Base-by-base conservation (phyloP, 306 rosid species). In the Corylus avellana region DNA sequence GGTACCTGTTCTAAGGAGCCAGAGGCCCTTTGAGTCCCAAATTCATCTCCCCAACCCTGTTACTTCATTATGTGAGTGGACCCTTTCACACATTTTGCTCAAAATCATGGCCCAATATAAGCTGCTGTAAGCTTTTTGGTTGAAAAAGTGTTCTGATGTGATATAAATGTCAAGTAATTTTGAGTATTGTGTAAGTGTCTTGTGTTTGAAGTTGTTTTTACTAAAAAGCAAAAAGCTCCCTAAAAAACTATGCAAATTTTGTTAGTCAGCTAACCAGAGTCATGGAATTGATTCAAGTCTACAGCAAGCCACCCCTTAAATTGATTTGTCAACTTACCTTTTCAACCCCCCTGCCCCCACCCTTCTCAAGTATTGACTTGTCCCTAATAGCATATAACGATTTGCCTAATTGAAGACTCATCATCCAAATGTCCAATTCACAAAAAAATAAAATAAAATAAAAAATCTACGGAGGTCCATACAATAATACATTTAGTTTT, bases 291-390 rank as follows among this genome's bases (percentile, higher is more conserved):
- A 39, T 39, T 37, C 48, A 8, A 32, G 47, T 16, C 49, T 67
- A 22, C 72, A 12, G 53, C 44, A 80, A 56, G n/a, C 35, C 46
- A 77, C 69, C 61, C 49, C 64, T 78, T 73, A 50, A 58, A 53
- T 68, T 53, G 25, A 56, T 67, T 22, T 44, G 64, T 29, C 70
- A 7, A 49, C 35, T 32, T 6, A 14, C 47, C 70, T 35, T 16
- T 64, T 64, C 4, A 35, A 16, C 13, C 14, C 6, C 20, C 4
- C 14, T 7, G 17, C 20, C 70, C 70, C 6, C 11, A n/a, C 25
- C n/a, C 18, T 11, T 54, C 47, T 29, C n/a, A 13, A 2, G 16
- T n/a, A 20, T 14, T 58, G 5, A 29, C 32, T 55, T 67, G 51
- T 49, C 61, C 18, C 63, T 59, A 70, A 61, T 46, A 61, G 16